Evolutionary conservation across 495 filamentous ascomycete genomes (phyloP), one percentile per base, ranked within the genome.

Genomic region (Podospora didyma): DNA sequence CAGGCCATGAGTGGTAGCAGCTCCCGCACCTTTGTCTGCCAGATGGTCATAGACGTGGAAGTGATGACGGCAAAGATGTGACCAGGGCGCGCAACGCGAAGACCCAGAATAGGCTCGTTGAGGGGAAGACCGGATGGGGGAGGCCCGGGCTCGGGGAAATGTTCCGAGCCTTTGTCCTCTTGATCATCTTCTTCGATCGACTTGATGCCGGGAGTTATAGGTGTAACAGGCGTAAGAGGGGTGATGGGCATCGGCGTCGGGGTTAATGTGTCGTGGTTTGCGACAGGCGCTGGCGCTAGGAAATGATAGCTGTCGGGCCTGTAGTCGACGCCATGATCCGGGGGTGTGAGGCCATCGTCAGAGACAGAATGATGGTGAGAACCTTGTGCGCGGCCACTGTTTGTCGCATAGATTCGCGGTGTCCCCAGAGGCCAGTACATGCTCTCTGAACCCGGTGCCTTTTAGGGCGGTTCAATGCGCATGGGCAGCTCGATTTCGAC

Each of bases 341-440:
- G 37, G 41, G 28, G 20, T 24, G 65, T 52, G n/a, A 74, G 47
- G 49, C 71, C 76, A 71, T 80, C 75, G 63, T 73, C 66, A 23
- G 75, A 77, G n/a, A n/a, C n/a, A n/a, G n/a, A 50, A 75, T 55
- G 49, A 69, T 65, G 65, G 56, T 51, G 62, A 11, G 59, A 72
- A 62, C 70, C 64, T 48, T 79, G 78, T 62, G 80, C 76, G 73
- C 81, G 86, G 73, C 66, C 71, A 58, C 65, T 80, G 71, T 66
- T 77, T 54, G 87, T 87, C 70, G 89, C 88, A 81, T 93, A 95
- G 66, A 96, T 87, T 73, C 86, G 81, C 57, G 92, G 92, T 59
- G 91, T 89, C 71, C 90, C 91, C 75, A 94, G 80, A 64, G 93
- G 93, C 93, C 93, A 97, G 81, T 97, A 97, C 92, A 97, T 97